Conservation (phyloP, 768 basidiomycete species). For the Glaciozyma antarctica region DNA sequence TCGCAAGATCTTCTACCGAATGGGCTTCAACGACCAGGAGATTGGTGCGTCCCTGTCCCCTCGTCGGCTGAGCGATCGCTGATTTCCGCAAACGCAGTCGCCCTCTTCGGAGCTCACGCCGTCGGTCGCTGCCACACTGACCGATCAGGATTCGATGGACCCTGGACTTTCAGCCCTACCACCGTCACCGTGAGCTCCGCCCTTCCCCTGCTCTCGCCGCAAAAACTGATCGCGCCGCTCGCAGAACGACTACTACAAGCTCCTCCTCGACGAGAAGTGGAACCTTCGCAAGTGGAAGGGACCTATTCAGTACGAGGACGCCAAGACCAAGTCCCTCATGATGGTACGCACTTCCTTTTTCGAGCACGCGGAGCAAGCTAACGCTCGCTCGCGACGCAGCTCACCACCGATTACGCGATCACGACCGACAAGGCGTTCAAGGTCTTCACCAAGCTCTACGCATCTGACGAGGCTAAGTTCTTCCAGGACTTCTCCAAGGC, state of each 20-base stretch:
- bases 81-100: slow-evolving; percentile 16
- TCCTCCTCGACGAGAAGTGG: slow-evolving; percentile 71
- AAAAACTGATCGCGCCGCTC: slow-evolving; percentile 58
- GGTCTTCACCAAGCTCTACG: slow-evolving; percentile 65
- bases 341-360: slow-evolving; percentile 70
- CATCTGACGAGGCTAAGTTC: slow-evolving; percentile 71
- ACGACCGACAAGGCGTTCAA: slow-evolving; percentile 85
- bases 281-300: slow-evolving; percentile 65
- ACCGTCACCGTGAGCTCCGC: slow-evolving; percentile 5
- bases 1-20: slow-evolving; percentile 76
- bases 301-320: slow-evolving; percentile 88
- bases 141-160: slow-evolving; percentile 67
- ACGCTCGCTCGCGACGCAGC: slow-evolving; percentile 39
- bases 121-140: slow-evolving; percentile 87
- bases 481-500: slow-evolving; percentile 70
- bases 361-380: too few species aligned
- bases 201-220: slow-evolving; percentile 31
- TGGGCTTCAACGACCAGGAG: slow-evolving; percentile 96
- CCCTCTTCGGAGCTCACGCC: slow-evolving; percentile 81
- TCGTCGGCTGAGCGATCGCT: neutral
- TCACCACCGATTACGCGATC: slow-evolving; percentile 69
- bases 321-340: slow-evolving; percentile 78
- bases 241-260: slow-evolving; percentile 75
- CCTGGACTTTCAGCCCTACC: slow-evolving; percentile 29
- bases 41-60: slow-evolving; percentile 56